Evolutionary conservation across 345 rosid species (phyloP), one percentile per base, ranked within the genome.

Genomic region (Boechera stricta): DNA sequence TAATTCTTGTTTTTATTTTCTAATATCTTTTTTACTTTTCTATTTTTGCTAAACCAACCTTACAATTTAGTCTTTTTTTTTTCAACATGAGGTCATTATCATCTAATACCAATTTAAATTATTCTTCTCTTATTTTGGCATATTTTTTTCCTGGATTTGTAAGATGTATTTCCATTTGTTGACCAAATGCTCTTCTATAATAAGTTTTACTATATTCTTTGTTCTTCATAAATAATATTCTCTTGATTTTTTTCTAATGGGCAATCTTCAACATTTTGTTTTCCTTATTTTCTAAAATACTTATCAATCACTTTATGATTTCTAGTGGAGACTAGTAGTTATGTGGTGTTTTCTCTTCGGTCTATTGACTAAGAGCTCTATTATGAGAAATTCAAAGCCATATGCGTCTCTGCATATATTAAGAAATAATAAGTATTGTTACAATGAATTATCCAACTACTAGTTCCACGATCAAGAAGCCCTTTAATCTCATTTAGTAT

Each of bases 161-260:
- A 29, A 69, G 31, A 55, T 55, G 0, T 29, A 41, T 41, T 53
- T 55, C 51, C 51, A 52, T 21, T 52, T 67, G 26, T 53, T 67
- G 36, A 24, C 13, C 60, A 26, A 26, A n/a, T 54, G n/a, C 3
- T 38, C 54, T 26, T 10, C 33, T 36, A 52, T 24, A 21, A 51
- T 24, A 53, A 52, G 9, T 28, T 38, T 5, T 15, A 36, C 57
- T 52, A 11, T 38, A 24, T 52, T 67, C 16, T 33, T 33, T 66
- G 1, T 12, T 35, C 21, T 16, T 31, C 31, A 10, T 3, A 59
- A 10, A 38, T 9, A 18, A 10, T 16, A 33, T 60, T 8, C 2
- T 48, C 31, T 10, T 47, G 11, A 49, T 49, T 26, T 18, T 29
- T 64, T 68, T 51, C 61, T 26, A 39, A 9, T 39, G 42, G 16